Percentiles rank a stretch among this genome's conserved stretches.
These are phyloP conservation scores for Eruca vesicaria DNA, from an alignment of 441 rosid genomes.

Conservation along the genomic window DNA sequence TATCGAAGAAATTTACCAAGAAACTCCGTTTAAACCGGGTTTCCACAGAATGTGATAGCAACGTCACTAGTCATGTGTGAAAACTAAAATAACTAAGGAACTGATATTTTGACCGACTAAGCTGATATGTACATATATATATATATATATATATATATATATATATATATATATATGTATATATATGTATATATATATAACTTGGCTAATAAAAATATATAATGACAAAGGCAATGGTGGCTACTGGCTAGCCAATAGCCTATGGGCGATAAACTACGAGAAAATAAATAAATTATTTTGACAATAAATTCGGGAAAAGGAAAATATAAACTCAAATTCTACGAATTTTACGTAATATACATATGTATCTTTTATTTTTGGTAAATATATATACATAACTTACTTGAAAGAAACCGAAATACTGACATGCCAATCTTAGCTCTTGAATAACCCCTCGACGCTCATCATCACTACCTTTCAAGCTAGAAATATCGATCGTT, in stretches of 20 bases:
- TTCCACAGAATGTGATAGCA: background rate
- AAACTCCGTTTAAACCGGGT: background rate
- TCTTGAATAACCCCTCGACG: constrained; percentile 43
- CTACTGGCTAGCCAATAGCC: background rate
- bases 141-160: too few relatives aligned
- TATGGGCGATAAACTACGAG: background rate
- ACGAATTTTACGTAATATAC: too few relatives aligned
- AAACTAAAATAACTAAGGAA: background rate
- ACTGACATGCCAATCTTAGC: constrained; percentile 45
- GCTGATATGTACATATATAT: too few relatives aligned
- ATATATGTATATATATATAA: too few relatives aligned
- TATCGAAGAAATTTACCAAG: background rate
- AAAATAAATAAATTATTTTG: background rate
- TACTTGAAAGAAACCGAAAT: constrained; percentile 62
- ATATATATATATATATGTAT: too few relatives aligned
- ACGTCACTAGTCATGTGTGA: background rate
- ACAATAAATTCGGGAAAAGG: background rate
- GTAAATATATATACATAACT: background rate
- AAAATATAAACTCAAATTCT: too few relatives aligned
- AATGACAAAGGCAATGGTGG: background rate
- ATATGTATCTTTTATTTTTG: too few relatives aligned
- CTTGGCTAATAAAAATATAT: too few relatives aligned
- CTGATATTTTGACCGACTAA: constrained; percentile 5
- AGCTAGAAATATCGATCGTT: constrained; percentile 43
- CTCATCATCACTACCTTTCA: constrained; percentile 29